phyloP scores from a whole-genome alignment of 2,329 filamentous ascomycete genomes.

The Aspergillus quadricinctus region DNA sequence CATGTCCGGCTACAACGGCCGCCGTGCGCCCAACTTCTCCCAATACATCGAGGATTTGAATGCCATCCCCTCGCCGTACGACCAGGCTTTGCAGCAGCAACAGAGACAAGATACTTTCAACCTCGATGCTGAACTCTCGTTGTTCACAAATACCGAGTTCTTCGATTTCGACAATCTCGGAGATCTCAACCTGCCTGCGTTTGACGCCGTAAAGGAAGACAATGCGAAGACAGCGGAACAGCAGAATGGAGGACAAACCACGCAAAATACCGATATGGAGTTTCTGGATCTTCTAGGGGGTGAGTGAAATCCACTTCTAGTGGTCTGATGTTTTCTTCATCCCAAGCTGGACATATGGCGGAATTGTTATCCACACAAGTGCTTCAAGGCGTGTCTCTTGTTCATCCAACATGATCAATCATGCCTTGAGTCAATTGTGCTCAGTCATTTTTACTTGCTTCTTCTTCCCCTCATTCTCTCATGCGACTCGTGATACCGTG shows the following conservation, averaged over 20 bases:
- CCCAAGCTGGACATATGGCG: conserved; percentile 2
- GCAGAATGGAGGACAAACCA: conserved; percentile 15
- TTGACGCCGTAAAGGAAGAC: conserved; percentile 30
- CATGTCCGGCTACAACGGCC: conserved; percentile 73
- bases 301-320: conserved; percentile 25
- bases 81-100: conserved; percentile 55
- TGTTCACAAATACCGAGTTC: conserved; percentile 80
- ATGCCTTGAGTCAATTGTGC: neutral
- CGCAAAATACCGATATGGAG: conserved; percentile 29
- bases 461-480: conserved; percentile 1
- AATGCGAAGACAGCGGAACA: conserved; percentile 18
- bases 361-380: neutral
- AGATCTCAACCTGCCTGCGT: conserved; percentile 30
- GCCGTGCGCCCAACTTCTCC: conserved; percentile 80
- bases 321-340: neutral
- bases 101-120: conserved; percentile 59
- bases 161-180: conserved; percentile 64
- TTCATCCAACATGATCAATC: neutral
- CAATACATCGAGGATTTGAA: conserved; percentile 87
- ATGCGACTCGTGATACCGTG: neutral
- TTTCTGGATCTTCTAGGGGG: conserved; percentile 41
- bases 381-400: neutral
- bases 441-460: neutral
- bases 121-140: conserved; percentile 67
- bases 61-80: conserved; percentile 60